Conservation (phyloP, 495 filamentous ascomycete species). For the Podospora comata region DNA sequence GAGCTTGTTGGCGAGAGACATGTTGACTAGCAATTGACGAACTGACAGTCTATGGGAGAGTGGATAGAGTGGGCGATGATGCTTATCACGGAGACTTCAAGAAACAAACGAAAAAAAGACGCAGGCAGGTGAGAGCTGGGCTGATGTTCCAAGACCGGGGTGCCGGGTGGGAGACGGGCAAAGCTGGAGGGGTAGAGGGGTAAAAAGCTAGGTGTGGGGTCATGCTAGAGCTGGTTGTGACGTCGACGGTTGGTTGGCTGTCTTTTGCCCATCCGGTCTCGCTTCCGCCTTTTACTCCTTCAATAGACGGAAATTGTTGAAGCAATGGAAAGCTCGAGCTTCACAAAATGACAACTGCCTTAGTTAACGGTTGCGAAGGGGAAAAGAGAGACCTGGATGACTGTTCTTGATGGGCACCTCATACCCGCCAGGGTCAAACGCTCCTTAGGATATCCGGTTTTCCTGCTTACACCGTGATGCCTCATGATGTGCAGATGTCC, state of each 20-base stretch:
- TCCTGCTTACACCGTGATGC: too few species aligned
- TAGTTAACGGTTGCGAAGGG: too few species aligned
- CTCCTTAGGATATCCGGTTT: too few species aligned
- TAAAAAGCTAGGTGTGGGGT: slow-evolving; percentile 18
- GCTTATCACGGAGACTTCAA: not conserved
- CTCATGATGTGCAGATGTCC: not conserved
- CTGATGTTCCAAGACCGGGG: slow-evolving; percentile 11
- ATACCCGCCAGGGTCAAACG: too few species aligned
- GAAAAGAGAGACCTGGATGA: too few species aligned
- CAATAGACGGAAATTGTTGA: not conserved
- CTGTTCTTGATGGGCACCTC: too few species aligned
- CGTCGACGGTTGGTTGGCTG: slow-evolving; percentile 33
- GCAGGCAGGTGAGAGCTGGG: slow-evolving; percentile 27
- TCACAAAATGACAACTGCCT: too few species aligned
- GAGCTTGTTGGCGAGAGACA: slow-evolving; percentile 99
- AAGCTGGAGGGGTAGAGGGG: slow-evolving; percentile 30
- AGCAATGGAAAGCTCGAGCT: not conserved
- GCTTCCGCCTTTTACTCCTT: not conserved
- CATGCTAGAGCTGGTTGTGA: slow-evolving; percentile 33
- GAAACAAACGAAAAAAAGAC: slow-evolving; percentile 11
- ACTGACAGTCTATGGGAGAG: slow-evolving; percentile 15
- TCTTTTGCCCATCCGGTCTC: not conserved
- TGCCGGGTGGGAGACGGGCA: not conserved
- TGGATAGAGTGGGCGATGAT: not conserved
- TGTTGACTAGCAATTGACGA: slow-evolving; percentile 43